Evolutionary conservation across 306 rosid genomes (phyloP).

Genomic region (Citrullus colocynthis): DNA sequence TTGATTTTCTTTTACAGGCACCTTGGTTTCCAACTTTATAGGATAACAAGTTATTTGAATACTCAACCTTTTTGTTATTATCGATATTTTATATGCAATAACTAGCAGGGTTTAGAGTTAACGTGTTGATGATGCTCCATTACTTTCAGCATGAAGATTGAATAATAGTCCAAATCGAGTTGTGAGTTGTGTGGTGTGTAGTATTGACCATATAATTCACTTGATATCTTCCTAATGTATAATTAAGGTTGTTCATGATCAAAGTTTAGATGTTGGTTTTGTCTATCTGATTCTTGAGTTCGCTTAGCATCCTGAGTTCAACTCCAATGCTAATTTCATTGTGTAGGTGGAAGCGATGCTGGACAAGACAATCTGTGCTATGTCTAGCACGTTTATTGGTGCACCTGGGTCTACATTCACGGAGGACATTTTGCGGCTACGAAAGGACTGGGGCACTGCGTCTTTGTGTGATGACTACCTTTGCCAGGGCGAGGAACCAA

Average conservation of each 20-base stretch:
- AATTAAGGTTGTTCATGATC: background rate
- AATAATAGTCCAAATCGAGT: background rate
- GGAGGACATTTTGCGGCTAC: slow-evolving; percentile 77
- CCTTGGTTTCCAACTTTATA: background rate
- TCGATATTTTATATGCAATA: background rate
- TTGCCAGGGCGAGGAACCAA: slow-evolving; percentile 87
- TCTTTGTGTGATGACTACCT: slow-evolving; percentile 86
- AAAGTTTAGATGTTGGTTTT: background rate
- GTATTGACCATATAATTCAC: background rate
- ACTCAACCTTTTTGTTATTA: background rate
- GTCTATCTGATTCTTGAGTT: background rate
- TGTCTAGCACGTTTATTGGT: slow-evolving; percentile 84
- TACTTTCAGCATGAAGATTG: background rate
- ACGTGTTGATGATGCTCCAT: background rate
- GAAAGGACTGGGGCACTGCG: slow-evolving; percentile 84
- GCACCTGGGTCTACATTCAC: slow-evolving; percentile 97
- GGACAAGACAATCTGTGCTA: slow-evolving; percentile 93
- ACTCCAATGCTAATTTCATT: background rate
- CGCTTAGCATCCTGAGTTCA: background rate
- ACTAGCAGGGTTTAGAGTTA: background rate
- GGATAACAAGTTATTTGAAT: background rate
- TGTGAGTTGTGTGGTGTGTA: background rate
- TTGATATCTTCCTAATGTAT: background rate
- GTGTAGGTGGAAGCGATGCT: slow-evolving; percentile 94
- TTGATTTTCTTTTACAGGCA: slow-evolving; percentile 1